Base-by-base conservation (phyloP, 768 basidiomycete species). In the Clathrus columnatus region DNA sequence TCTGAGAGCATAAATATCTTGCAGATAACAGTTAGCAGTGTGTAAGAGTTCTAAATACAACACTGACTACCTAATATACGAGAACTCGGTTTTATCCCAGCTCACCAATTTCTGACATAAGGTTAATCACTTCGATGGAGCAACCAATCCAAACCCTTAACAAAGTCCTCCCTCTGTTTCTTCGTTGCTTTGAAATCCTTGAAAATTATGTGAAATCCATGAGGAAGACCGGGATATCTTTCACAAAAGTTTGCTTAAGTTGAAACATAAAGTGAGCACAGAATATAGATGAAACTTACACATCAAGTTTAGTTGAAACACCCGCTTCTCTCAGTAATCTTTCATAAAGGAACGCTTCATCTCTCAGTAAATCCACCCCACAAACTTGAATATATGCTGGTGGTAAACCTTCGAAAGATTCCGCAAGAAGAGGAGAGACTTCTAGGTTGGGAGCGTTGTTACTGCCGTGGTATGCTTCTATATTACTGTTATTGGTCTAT, bases 291-390 rank as follows among this genome's bases (percentile, higher is more conserved):
- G 4, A 4, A 20, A 60, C 60, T 46, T 48, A 66, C 64, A 63
- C 36, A 27, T 61, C 60, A n/a, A 66, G 24, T 46, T 59, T 64
- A 10, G 62, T 63, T 36, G 53, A 18, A 1, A 65, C 64, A 0
- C 63, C 61, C 5, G 53, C 54, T 32, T 67, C 63, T 7, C 62
- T 52, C 17, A 67, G 57, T 2, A 61, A 30, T 29, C 60, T 56
- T 36, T 61, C 66, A 48, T 66, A 68, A 4, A 66, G 49, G 11
- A 64, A 27, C 2, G 59, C 67, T 32, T 69, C 68, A 48, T 69
- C 68, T 24, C 67, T 58, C 30, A 67, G 44, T 8, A 62, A 60
- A 49, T 69, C 67, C 18, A 59, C 36, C 4, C 63, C 65, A 42
- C 51, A 45, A 20, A 64, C 57, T 32, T 67, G 67, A 11, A 67